Percentiles rank a stretch among this genome's conserved stretches.
Conservation (phyloP, 176 grass and related monocot species). For the Phragmites australis region DNA sequence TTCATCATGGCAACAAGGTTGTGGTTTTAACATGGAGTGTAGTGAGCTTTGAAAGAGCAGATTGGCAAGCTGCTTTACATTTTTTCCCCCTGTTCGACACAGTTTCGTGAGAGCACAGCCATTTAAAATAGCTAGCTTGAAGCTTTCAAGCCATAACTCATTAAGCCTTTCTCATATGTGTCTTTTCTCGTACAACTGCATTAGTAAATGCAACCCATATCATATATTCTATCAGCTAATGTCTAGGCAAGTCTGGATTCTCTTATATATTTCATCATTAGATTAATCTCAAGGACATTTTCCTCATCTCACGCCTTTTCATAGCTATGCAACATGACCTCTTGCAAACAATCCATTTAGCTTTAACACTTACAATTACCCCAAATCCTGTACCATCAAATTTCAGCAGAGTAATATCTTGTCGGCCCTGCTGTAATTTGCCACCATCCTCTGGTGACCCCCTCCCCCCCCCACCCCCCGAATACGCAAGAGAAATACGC, state of each 20-base stretch:
- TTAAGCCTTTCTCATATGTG: not conserved
- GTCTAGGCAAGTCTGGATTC: not conserved
- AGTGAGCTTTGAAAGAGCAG: not conserved
- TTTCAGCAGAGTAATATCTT: not conserved
- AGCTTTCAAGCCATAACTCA: not conserved
- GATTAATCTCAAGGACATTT: too few species aligned
- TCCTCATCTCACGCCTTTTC: too few species aligned
- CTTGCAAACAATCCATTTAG: not conserved
- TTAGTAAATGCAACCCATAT: not conserved
- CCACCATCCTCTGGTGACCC: not conserved
- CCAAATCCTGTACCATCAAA: not conserved
- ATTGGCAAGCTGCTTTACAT: not conserved
- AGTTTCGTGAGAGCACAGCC: not conserved
- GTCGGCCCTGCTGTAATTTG: not conserved
- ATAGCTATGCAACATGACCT: not conserved
- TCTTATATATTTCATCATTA: not conserved
- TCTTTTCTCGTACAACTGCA: not conserved
- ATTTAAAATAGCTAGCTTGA: not conserved
- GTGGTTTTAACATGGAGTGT: not conserved
- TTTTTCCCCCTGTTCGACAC: not conserved
- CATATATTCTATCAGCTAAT: not conserved
- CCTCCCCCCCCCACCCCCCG: too few species aligned
- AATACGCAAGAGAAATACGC: too few species aligned
- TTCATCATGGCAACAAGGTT: not conserved
- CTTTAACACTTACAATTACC: too few species aligned